Conservation (phyloP, 495 filamentous ascomycete genomes). For the Lophiotrema nucula region DNA sequence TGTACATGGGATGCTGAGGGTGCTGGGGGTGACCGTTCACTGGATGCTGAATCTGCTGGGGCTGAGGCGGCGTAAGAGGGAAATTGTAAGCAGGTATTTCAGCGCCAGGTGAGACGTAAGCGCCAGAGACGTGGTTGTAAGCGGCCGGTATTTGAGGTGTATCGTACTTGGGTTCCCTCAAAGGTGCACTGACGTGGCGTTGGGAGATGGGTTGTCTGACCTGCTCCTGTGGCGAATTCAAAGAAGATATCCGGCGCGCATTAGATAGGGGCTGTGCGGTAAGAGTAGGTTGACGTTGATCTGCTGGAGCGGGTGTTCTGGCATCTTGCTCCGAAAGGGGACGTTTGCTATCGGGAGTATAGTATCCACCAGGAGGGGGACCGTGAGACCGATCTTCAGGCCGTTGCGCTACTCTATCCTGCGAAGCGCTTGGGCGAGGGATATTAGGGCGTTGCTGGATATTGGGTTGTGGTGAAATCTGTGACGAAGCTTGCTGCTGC, state of each 20-base stretch:
- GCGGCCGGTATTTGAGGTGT: slow-evolving; percentile 32
- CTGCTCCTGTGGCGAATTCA: slow-evolving; percentile 3
- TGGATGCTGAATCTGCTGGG: background rate
- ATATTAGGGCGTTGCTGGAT: background rate
- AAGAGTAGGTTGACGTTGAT: slow-evolving; percentile 6
- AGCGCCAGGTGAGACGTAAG: background rate
- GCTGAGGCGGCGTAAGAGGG: background rate
- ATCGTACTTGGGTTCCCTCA: slow-evolving; percentile 28
- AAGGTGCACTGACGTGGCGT: slow-evolving; percentile 19
- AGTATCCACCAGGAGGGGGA: slow-evolving; percentile 18
- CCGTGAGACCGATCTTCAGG: background rate
- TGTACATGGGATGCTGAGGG: background rate
- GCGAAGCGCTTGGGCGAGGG: too few relatives aligned
- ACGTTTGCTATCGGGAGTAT: slow-evolving; percentile 10
- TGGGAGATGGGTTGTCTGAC: slow-evolving; percentile 12
- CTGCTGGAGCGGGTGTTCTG: background rate
- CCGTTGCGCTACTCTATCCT: too few relatives aligned
- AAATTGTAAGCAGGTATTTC: background rate
- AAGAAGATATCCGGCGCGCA: slow-evolving; percentile 14
- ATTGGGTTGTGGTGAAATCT: background rate
- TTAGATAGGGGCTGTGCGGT: slow-evolving; percentile 3
- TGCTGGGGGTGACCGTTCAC: background rate
- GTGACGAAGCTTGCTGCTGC: slow-evolving; percentile 9
- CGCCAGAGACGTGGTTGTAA: slow-evolving; percentile 21
- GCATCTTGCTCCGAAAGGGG: background rate